A percentile compares a stretch with the other conserved stretches of the same genome.
Conservation (phyloP, 176 grass and related monocot genomes). For the Oryza nivara region DNA sequence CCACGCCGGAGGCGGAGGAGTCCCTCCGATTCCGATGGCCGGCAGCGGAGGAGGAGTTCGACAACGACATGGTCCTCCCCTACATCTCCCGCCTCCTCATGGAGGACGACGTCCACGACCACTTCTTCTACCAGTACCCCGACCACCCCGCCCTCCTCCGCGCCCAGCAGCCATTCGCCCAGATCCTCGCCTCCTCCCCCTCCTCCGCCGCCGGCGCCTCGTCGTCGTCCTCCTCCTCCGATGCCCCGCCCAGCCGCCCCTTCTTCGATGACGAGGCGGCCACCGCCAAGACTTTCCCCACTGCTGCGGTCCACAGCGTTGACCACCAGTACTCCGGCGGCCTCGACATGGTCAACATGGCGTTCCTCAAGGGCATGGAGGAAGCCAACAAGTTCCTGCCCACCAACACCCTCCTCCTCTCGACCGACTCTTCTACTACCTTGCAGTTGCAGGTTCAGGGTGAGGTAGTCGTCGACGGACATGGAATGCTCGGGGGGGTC, state of each 20-base stretch:
- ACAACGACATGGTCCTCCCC: constrained; percentile 38
- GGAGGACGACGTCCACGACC: constrained; percentile 42
- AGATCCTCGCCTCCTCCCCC: not conserved
- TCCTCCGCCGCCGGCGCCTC: too few species aligned
- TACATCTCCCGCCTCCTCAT: constrained; percentile 45
- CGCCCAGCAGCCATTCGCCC: constrained; percentile 41
- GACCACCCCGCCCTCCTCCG: constrained; percentile 41
- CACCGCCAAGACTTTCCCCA: not conserved
- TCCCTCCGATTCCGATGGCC: too few species aligned
- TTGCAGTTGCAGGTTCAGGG: not conserved
- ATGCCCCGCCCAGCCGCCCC: too few species aligned
- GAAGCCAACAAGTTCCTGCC: constrained; percentile 68
- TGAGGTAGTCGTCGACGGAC: not conserved
- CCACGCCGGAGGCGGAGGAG: not conserved
- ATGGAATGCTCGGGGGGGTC: not conserved
- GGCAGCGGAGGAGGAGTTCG: not conserved
- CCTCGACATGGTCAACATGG: constrained; percentile 33
- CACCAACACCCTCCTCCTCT: not conserved
- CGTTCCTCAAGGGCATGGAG: constrained; percentile 57
- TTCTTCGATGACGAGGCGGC: too few species aligned
- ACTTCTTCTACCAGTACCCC: constrained; percentile 38
- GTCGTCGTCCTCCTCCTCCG: too few species aligned
- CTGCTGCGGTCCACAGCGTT: too few species aligned
- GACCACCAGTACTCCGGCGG: too few species aligned
- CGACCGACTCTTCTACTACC: too few species aligned